Evolutionary conservation across 2,329 filamentous ascomycete genomes (phyloP), one percentile per base, ranked within the genome.

Genomic region (Trichoderma guizhouense): DNA sequence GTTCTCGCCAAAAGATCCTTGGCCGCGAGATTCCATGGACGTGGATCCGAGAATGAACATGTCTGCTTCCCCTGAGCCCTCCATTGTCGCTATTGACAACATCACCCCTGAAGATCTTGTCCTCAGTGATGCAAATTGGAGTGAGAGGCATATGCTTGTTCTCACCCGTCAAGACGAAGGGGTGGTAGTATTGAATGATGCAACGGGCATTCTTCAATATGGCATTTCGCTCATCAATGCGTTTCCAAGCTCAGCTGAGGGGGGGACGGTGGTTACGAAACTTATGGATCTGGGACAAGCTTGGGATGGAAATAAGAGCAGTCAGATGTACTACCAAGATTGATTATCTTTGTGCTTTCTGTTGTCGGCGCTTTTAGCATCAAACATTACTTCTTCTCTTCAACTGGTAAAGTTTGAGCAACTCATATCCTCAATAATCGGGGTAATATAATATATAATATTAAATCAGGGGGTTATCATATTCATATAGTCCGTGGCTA

Each of bases 161-260:
- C 47, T 72, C 9, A 47, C 24, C 9, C 24, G 18, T 9, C 39
- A 26, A 30, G 64, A 63, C 14, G 70, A 66, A 15, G 39, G 55
- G 3, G 47, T n/a, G 2, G 39, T 72, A 18, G 32, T 18, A 4
- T 34, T 72, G 24, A 55, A 6, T 14, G 64, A 68, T 24, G 55
- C 43, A 11, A 34, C 32, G 55, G 47, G 43, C 1, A 57, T 72
- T 69, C 70, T 72, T 14, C 57, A 57, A 14, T 63, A 72, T 21
- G 70, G 70, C 7, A 58, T 72, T 30, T 47, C 55, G 26, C 63
- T 72, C 39, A 63, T 72, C 15, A 57, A 51, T 30, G 5, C 30
- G 12, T 67, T 7, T 2, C 55, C 63, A 12, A 26, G 24, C 14
- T 65, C 70, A 8, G 6, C n/a, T 14, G 64, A 57, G 1, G 63